A percentile compares a stretch with the other conserved stretches of the same genome.
phyloP scores from a whole-genome alignment of 768 basidiomycete species.

The Austroboletus festivus region DNA sequence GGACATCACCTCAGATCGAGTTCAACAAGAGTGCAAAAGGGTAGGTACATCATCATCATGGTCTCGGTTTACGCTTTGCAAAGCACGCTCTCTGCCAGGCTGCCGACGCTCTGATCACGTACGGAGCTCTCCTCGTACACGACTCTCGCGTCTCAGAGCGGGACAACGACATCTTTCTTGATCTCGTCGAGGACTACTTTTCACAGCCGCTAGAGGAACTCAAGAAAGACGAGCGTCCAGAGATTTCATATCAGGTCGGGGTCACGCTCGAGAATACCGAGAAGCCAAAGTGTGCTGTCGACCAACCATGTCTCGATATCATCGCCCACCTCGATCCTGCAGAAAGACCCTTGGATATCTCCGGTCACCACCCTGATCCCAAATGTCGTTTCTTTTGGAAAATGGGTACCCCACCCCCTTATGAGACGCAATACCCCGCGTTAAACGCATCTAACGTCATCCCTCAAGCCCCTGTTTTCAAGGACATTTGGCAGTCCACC shows the following conservation, averaged over 20 bases:
- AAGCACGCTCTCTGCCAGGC: conserved; percentile 48
- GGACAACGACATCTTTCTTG: conserved; percentile 80
- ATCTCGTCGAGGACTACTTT: conserved; percentile 94
- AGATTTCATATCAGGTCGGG: conserved; percentile 88
- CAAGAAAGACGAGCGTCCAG: conserved; percentile 76
- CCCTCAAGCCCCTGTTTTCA: conserved; percentile 58
- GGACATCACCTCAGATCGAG: conserved; percentile 42
- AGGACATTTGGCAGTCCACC: conserved; percentile 59
- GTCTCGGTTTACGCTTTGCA: no score
- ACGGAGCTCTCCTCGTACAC: conserved; percentile 82
- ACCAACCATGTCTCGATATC: conserved; percentile 77
- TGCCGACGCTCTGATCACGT: conserved; percentile 75
- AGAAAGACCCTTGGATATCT: conserved; percentile 84
- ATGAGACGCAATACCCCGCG: conserved; percentile 71
- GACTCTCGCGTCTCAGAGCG: conserved; percentile 83
- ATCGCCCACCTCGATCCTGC: conserved; percentile 72
- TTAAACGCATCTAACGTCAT: conserved; percentile 82
- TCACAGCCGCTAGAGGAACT: conserved; percentile 61
- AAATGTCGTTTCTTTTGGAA: conserved; percentile 95
- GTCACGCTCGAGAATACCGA: conserved; percentile 97
- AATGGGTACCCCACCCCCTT: conserved; percentile 73
- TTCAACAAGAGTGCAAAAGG: conserved; percentile 63
- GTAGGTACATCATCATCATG: conserved; percentile 37
- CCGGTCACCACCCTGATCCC: conserved; percentile 79
- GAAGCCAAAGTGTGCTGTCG: conserved; percentile 80